These are phyloP conservation scores for Dioscorea alata DNA, from an alignment of 106 monocot species.

Conservation along the genomic window DNA sequence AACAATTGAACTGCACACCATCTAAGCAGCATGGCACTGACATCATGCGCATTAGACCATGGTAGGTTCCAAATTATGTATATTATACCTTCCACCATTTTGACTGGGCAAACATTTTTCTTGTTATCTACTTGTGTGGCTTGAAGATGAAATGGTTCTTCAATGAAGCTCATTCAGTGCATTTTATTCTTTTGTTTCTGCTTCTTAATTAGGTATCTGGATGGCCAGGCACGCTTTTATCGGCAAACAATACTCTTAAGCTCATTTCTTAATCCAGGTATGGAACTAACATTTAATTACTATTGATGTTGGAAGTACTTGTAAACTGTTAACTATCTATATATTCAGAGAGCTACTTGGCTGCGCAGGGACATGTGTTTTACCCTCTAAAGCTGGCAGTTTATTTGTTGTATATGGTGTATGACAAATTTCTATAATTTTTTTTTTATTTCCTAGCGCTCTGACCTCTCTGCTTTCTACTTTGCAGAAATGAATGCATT, in stretches of 20 bases:
- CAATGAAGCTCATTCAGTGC: too few relatives aligned
- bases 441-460: background rate
- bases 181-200: too few relatives aligned
- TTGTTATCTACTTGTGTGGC: too few relatives aligned
- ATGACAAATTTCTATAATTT: too few relatives aligned
- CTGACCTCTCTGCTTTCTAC: constrained; percentile 2
- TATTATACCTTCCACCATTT: too few relatives aligned
- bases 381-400: too few relatives aligned
- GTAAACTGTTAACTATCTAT: too few relatives aligned
- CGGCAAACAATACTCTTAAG: constrained; percentile 84
- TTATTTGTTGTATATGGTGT: background rate
- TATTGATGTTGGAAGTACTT: background rate
- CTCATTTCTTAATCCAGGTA: constrained; percentile 81
- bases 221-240: constrained; percentile 87
- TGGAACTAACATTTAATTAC: background rate
- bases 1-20: constrained; percentile 70
- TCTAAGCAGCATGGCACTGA: constrained; percentile 77
- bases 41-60: constrained; percentile 88
- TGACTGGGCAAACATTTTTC: too few relatives aligned
- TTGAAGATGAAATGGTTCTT: too few relatives aligned
- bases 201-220: constrained; percentile 59
- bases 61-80: constrained; percentile 30
- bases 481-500: constrained; percentile 82
- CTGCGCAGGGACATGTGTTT: too few relatives aligned
- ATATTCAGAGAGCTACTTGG: too few relatives aligned